These are phyloP conservation scores for Lentinula lateritia DNA, from an alignment of 768 basidiomycete species.

Conservation along the genomic window DNA sequence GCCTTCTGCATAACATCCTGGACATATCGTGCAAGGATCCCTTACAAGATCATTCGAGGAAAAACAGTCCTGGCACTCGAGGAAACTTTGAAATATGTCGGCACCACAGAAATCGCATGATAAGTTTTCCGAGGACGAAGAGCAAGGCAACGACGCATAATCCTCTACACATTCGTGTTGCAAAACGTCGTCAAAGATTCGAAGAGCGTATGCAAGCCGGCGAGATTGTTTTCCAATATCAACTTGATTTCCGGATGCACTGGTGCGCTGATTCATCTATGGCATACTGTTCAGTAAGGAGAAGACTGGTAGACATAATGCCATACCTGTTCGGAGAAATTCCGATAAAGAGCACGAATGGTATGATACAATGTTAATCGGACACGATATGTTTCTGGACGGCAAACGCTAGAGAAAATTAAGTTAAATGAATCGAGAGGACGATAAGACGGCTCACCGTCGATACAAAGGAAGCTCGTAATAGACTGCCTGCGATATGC, in stretches of 20 bases:
- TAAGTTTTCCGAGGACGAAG: slow-evolving; percentile 10
- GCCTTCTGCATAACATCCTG: slow-evolving; percentile 74
- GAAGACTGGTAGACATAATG: neutral
- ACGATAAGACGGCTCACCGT: slow-evolving; percentile 38
- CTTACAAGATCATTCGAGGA: slow-evolving; percentile 19
- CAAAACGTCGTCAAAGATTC: slow-evolving; percentile 43
- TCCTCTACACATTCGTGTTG: slow-evolving; percentile 35
- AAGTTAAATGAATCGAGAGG: neutral
- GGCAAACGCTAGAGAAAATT: slow-evolving; percentile 56
- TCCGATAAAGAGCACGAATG: slow-evolving; percentile 18
- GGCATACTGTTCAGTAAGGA: neutral
- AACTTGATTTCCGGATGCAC: neutral
- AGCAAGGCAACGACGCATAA: slow-evolving; percentile 20
- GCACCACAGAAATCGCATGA: slow-evolving; percentile 75
- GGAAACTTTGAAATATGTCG: slow-evolving; percentile 79
- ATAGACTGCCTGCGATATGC: slow-evolving; percentile 53
- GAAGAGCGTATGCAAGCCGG: neutral
- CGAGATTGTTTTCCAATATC: neutral
- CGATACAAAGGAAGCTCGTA: slow-evolving; percentile 78
- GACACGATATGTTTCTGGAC: slow-evolving; percentile 70
- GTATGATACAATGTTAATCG: slow-evolving; percentile 60
- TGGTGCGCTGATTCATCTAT: neutral
- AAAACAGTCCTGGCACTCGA: slow-evolving; percentile 44
- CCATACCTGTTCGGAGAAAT: neutral
- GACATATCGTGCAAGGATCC: slow-evolving; percentile 46